Evolutionary conservation across 2,329 filamentous ascomycete species (phyloP).

Genomic region (Trichoderma sp.): DNA sequence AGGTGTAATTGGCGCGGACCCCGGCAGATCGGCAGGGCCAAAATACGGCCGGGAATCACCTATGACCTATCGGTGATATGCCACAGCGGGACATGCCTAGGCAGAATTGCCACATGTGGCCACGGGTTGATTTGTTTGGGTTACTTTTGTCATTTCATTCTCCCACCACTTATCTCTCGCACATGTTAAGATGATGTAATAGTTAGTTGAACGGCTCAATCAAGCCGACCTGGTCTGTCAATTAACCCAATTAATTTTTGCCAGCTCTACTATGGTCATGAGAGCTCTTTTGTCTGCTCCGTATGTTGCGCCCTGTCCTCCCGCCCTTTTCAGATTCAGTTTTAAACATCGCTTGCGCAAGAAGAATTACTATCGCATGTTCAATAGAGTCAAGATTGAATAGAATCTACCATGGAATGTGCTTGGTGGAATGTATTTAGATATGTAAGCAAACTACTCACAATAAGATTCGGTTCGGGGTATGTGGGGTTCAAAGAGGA

Average conservation of each 20-base stretch:
- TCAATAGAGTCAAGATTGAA: neutral
- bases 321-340: neutral
- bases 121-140: neutral
- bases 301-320: neutral
- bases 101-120: neutral
- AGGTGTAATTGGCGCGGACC: neutral
- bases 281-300: neutral
- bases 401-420: neutral
- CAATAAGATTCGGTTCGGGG: neutral
- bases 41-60: neutral
- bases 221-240: neutral
- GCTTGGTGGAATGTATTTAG: neutral
- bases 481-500: neutral
- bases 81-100: neutral
- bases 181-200: neutral
- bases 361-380: neutral
- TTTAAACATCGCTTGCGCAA: neutral
- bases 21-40: neutral
- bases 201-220: neutral
- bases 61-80: neutral
- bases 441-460: neutral
- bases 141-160: neutral
- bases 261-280: neutral
- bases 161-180: neutral
- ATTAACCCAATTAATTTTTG: neutral